Base-by-base conservation (phyloP, 768 basidiomycete genomes). In the Paxillus rubicundulus region DNA sequence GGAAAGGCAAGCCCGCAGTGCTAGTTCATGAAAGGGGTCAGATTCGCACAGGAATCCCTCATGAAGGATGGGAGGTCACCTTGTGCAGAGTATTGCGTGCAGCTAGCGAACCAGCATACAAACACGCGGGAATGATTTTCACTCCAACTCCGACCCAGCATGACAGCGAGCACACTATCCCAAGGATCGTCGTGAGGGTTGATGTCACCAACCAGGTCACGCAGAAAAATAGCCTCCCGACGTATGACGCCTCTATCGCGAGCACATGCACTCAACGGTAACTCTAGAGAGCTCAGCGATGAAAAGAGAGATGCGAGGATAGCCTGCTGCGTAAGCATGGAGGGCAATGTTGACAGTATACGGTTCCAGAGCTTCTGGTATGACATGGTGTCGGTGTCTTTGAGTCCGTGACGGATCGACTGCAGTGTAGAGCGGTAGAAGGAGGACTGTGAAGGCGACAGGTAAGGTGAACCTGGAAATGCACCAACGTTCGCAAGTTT, bases 401-500 rank as follows among this genome's bases (percentile, higher is more conserved):
- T 53, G 9, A 82, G 58, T 20, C 74, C 73, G 18, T 51, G 40
- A 27, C 78, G 80, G 40, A 90, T 79, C 12, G 64, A 69, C 7
- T 80, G 74, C 30, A 85, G 67, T 3, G 72, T 74, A 2, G 74
- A 64, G 24, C 69, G 65, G 68, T 89, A 91, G 71, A 92, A 92
- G 1, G 86, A 90, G 6, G 84, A 75, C 50, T 86, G 86, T 0
- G 82, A 82, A n/a, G 75, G 78, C 3, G 79, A 68, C 6, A 68
- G 67, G 7, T 82, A 80, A 3, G 69, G 71, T 9, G 73, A 69
- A 1, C 76, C 56, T 13, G 86, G 86, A 59, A 90, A 87, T 16
- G 84, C 66, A 9, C 89, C 85, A 37, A 85, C 64, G 50, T 82
- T 84, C 20, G 84, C 82, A 21, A 91, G 77, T 70, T 87, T 89